These are phyloP conservation scores for Crithidia mellificae DNA, from an alignment of 208 protist genomes.

Conservation along the genomic window DNA sequence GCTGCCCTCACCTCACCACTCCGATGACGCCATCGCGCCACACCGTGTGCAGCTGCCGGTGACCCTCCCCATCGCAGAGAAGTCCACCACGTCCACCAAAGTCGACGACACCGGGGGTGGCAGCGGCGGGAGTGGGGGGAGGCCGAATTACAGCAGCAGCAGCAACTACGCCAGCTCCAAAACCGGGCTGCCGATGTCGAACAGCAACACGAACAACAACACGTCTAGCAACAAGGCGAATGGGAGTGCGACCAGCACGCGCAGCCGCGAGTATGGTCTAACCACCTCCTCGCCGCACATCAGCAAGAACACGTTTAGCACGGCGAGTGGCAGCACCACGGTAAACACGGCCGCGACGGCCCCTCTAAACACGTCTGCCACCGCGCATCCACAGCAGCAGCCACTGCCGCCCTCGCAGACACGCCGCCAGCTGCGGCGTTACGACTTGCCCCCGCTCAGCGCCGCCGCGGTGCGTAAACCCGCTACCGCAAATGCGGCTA, in stretches of 20 bases:
- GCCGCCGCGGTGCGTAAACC: background rate
- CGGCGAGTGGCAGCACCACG: background rate
- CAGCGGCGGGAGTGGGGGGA: background rate
- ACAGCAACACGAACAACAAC: background rate
- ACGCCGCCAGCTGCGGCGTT: background rate
- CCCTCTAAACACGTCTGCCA: background rate
- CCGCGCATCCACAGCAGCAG: background rate
- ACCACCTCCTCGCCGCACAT: background rate
- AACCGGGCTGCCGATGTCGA: no score
- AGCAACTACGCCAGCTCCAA: background rate
- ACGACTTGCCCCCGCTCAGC: slow-evolving; percentile 5
- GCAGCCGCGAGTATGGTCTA: background rate
- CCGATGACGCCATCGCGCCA: background rate
- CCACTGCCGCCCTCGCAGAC: background rate
- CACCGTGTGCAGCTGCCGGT: background rate
- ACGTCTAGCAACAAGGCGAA: background rate
- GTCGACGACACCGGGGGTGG: background rate
- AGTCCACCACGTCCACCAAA: background rate
- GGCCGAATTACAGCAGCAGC: background rate
- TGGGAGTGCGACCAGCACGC: background rate
- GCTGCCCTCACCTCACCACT: background rate
- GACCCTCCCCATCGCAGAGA: background rate
- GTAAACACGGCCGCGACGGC: background rate
- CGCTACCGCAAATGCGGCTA: background rate
- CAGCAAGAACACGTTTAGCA: slow-evolving; percentile 2